Base-by-base conservation (phyloP, 371 early-diverging fungal genomes). In the Amoeboaphelidium occidentale region DNA sequence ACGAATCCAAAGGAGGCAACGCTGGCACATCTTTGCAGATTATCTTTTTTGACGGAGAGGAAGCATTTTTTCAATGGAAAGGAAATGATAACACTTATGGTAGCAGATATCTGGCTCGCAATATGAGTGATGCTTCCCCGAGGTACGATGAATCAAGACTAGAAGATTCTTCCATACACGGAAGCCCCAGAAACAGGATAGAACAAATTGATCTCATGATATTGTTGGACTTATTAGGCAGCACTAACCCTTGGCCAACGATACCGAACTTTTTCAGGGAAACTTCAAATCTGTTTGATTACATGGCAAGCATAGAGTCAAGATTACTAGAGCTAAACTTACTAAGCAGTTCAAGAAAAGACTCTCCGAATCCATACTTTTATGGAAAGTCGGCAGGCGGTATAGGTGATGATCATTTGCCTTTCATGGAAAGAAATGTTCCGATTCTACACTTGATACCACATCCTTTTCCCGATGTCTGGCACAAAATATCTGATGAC, bases 31-130 rank as follows among this genome's bases (percentile, higher is more conserved):
- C 83, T 0, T 24, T 91, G 26, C 88, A 94, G 57, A 48, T 94
- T 28, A 69, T 93, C 20, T 94, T 94, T 55, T 93, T 94, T 56
- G 96, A 94, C 60, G 96, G 96, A 23, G 96, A 94, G 54, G 96
- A 94, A 58, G 90, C 93, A 1, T 87, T 85, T 57, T 56, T 55
- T 14, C 53, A 69, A 0, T 92, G 92, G 91, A 63, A 69, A 0
- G 55, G 25, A 1, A 68, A 63, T 0, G 93, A 94, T 64, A 90
- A 91, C 0, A 65, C 87, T 25, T 94, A 92, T 65, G 96, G 96
- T 2, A 72, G 90, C 23, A 73, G 78, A 63, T 83, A 84, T 53
- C 50, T 70, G 27, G 74, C 69, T 14, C 22, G 23, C 21, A 22
- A 44, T n/a, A n/a, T n/a, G n/a, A n/a, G n/a, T n/a, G n/a, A n/a